Percentiles rank a stretch among this genome's conserved stretches.
phyloP scores from a whole-genome alignment of 148 eudicot genomes.

The Silene conica region DNA sequence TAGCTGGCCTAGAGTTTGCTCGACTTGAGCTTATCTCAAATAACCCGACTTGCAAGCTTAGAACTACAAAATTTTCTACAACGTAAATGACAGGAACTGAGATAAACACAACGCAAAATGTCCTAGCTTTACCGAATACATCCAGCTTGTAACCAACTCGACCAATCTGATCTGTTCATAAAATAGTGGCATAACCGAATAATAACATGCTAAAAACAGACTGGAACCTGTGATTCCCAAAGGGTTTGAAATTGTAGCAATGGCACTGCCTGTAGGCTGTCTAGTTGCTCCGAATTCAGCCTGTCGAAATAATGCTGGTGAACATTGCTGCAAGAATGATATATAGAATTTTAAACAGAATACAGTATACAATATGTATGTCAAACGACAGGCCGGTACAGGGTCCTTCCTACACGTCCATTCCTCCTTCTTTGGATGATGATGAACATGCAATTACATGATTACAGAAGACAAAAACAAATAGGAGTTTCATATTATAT shows the following conservation, averaged over 20 bases:
- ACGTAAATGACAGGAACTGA: no score
- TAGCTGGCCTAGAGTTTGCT: no score
- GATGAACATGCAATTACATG: background rate
- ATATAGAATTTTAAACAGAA: background rate
- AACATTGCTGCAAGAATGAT: background rate
- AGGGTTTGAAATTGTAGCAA: background rate
- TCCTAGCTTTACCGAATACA: no score
- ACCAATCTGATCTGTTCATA: no score
- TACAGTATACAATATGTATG: background rate
- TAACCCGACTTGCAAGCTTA: no score
- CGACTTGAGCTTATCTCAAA: no score
- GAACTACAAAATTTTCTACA: background rate
- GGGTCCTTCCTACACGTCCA: background rate
- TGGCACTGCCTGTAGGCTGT: background rate
- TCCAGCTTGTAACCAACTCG: no score
- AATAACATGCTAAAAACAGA: no score
- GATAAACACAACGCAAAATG: no score
- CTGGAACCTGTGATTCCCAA: no score
- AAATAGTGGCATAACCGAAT: no score
- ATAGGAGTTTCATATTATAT: background rate
- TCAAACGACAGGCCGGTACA: slow-evolving; percentile 1
- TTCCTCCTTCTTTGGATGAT: background rate
- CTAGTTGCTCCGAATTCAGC: background rate
- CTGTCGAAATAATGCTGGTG: background rate
- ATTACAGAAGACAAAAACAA: background rate